phyloP scores from a whole-genome alignment of 805 yeast genomes.

The Monosporozyma servazzii region DNA sequence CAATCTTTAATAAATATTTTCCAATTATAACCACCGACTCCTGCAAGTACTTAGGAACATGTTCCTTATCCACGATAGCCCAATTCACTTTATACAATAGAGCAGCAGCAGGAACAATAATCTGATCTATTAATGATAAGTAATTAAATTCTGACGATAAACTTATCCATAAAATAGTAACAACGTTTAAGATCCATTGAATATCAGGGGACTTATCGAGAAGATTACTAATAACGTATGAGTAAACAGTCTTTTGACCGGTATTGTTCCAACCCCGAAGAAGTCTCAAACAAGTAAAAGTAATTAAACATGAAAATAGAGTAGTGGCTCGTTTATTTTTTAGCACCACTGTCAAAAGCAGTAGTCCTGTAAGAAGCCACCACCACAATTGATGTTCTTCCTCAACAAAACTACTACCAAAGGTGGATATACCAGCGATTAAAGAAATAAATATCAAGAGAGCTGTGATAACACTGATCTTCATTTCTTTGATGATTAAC shows the following conservation, averaged over 20 bases:
- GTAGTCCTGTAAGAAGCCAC: constrained; percentile 46
- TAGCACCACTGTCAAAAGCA: constrained; percentile 3
- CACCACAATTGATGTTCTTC: constrained; percentile 98
- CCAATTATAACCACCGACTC: constrained; percentile 12
- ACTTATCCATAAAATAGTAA: constrained; percentile 30
- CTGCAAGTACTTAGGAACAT: constrained; percentile 35
- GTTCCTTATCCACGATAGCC: constrained; percentile 45
- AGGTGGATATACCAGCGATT: constrained; percentile 45
- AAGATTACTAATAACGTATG: constrained; percentile 39
- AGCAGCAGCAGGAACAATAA: constrained; percentile 39
- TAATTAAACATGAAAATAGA: constrained; percentile 8
- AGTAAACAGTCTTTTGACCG: constrained; percentile 69
- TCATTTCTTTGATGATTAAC: background rate
- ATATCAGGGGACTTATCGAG: constrained; percentile 29
- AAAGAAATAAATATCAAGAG: constrained; percentile 23
- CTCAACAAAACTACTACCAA: constrained; percentile 86
- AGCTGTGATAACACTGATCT: constrained; percentile 1
- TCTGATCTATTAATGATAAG: constrained; percentile 33
- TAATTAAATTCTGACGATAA: background rate
- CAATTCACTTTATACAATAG: constrained; percentile 48
- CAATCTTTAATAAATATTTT: constrained; percentile 6
- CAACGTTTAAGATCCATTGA: constrained; percentile 41
- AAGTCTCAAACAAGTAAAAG: constrained; percentile 39
- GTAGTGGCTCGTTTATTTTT: background rate
- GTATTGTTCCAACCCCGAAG: constrained; percentile 80